These are phyloP conservation scores for Komagataella pastoris DNA, from an alignment of 805 yeast species.

Conservation along the genomic window DNA sequence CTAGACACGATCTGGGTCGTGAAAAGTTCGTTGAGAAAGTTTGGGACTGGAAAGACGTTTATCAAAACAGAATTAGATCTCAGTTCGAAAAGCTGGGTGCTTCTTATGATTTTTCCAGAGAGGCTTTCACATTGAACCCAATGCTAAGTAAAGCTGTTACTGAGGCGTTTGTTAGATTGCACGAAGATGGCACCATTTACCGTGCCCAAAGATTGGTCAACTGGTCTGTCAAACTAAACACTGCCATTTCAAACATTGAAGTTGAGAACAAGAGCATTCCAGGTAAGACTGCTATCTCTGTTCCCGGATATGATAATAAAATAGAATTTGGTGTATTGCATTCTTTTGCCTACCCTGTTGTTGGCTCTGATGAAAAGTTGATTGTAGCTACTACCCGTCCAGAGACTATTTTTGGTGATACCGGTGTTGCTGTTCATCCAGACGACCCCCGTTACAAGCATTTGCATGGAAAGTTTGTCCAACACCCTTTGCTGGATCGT, in stretches of 20 bases:
- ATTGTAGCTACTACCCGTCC: slow-evolving; percentile 98
- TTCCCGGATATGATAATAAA: slow-evolving; percentile 84
- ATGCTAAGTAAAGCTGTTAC: slow-evolving; percentile 65
- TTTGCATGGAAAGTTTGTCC: slow-evolving; percentile 83
- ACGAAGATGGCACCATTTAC: slow-evolving; percentile 91
- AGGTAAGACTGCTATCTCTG: slow-evolving; percentile 67
- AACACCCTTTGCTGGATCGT: slow-evolving; percentile 83
- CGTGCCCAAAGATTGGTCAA: slow-evolving; percentile 88
- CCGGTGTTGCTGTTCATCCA: slow-evolving; percentile 97
- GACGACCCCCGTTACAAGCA: slow-evolving; percentile 87
- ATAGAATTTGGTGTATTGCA: slow-evolving; percentile 95
- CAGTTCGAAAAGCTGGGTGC: slow-evolving; percentile 89
- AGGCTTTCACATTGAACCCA: slow-evolving; percentile 86
- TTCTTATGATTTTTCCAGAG: slow-evolving; percentile 92
- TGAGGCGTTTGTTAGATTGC: slow-evolving; percentile 84
- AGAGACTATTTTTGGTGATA: slow-evolving; percentile 95
- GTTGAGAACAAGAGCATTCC: slow-evolving; percentile 85
- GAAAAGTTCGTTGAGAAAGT: slow-evolving; percentile 79
- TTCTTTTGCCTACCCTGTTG: slow-evolving; percentile 87
- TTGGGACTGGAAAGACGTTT: slow-evolving; percentile 98
- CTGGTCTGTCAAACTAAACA: slow-evolving; percentile 92
- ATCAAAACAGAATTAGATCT: slow-evolving; percentile 71
- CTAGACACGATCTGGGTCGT: slow-evolving; percentile 93
- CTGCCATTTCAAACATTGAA: slow-evolving; percentile 92
- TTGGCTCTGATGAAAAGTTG: slow-evolving; percentile 71